Evolutionary conservation across 2,329 filamentous ascomycete genomes (phyloP), one percentile per base, ranked within the genome.

Genomic region (Graphilbum fragrans): DNA sequence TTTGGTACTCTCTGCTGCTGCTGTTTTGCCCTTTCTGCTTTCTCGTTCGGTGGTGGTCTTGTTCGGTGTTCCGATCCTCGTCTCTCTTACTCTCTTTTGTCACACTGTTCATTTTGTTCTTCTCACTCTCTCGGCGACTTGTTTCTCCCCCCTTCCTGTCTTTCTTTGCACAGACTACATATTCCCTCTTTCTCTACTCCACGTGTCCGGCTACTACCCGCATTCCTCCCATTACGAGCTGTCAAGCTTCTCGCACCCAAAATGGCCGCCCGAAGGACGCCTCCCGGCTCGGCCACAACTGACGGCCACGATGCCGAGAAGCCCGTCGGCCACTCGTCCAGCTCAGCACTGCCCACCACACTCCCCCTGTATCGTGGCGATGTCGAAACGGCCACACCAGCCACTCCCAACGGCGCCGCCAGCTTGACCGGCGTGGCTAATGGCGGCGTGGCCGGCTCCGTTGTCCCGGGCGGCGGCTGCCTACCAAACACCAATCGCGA

Each of bases 291-390:
- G 12, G 25, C 29, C 5, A 10, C 37, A 19, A 36, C 35, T n/a
- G 29, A 37, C 11, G 31, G 34, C 25, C 5, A 11, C 23, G 45
- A 41, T 9, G 21, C 18, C 19, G 41, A 42, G 27, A 47, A 44
- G 23, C 9, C 36, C 7, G 36, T 19, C 2, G 14, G 32, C 3
- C 34, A 14, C 14, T 21, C 38, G 16, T 11, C 37, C n/a, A 36
- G 22, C 25, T 17, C 39, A 14, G 33, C 42, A 14, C 3, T 17
- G 19, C 21, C 39, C n/a, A 10, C 37, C 4, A 25, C 25, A 14
- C 38, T 45, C 21, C 44, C 44, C 2, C 14, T 39, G 21, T 41
- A 46, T 33, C 27, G 23, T 18, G 38, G 36, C 40, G 41, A 45
- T 8, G 23, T 44, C 35, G 35, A 32, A 12, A 16, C 21, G 17